Conservation (phyloP, 2,329 filamentous ascomycete species). For the Cytospora leucostoma region DNA sequence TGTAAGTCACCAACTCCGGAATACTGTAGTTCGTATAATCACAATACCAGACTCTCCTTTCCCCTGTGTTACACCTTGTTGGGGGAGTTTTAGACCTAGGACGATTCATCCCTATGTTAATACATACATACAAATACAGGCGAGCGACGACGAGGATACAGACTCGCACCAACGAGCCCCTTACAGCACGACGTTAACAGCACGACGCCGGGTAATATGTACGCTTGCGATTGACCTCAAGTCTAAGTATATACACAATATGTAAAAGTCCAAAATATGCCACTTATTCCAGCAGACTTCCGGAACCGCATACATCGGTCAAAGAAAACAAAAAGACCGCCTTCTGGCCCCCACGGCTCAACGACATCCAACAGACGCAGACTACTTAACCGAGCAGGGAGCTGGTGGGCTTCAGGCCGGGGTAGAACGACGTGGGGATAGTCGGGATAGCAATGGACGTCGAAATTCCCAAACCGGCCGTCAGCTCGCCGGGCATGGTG, state of each 20-base stretch:
- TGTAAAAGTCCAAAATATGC: not conserved
- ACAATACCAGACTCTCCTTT: no score
- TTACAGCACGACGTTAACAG: not conserved
- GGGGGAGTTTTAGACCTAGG: no score
- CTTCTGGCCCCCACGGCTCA: no score
- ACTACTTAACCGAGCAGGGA: not conserved
- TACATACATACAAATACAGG: not conserved
- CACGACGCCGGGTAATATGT: not conserved
- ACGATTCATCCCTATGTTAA: not conserved
- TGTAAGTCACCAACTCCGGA: no score
- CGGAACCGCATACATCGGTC: no score
- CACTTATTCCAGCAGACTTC: not conserved
- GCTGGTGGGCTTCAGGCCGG: slow-evolving; percentile 21
- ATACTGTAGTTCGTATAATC: no score
- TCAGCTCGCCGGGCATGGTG: slow-evolving; percentile 23
- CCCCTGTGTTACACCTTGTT: no score
- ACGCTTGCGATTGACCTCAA: not conserved
- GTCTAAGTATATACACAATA: not conserved
- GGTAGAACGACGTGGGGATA: slow-evolving; percentile 23
- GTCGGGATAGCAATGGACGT: slow-evolving; percentile 22
- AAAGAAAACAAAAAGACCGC: no score
- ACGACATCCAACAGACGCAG: not conserved
- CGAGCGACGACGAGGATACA: not conserved
- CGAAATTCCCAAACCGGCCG: slow-evolving; percentile 20
- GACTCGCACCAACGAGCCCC: not conserved